A percentile compares a stretch with the other conserved stretches of the same genome.
Conservation (phyloP, 1,284 basidiomycete genomes). For the Xerocomus amazonicus region DNA sequence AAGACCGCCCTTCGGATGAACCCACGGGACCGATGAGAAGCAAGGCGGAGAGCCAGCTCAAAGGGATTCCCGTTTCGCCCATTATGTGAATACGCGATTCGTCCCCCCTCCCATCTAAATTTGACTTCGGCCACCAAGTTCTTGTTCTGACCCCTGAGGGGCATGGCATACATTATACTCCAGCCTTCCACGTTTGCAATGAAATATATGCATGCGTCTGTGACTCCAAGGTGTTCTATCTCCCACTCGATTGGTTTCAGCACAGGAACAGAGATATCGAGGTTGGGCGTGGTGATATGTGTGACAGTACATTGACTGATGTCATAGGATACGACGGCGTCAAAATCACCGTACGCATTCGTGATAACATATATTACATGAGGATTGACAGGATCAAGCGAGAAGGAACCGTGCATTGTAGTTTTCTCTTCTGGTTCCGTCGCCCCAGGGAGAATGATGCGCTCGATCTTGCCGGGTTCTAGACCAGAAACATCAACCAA, state of each 20-base stretch:
- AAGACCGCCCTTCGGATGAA: constrained; percentile 27
- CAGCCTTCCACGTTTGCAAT: constrained; percentile 38
- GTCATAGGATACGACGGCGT: constrained; percentile 33
- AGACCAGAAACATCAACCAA: constrained; percentile 33
- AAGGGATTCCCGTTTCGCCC: constrained; percentile 30
- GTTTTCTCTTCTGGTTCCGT: constrained; percentile 30
- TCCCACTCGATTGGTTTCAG: constrained; percentile 34
- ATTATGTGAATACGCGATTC: constrained; percentile 29
- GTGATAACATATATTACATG: constrained; percentile 32
- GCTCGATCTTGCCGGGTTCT: constrained; percentile 22
- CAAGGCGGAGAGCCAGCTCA: constrained; percentile 29
- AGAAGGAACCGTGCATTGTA: constrained; percentile 24
- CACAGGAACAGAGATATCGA: constrained; percentile 23
- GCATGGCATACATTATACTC: constrained; percentile 31
- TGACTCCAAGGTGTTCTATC: constrained; percentile 23
- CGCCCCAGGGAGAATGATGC: constrained; percentile 31
- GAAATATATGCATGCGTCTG: constrained; percentile 29
- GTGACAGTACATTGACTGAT: constrained; percentile 24
- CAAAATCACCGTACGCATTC: constrained; percentile 36
- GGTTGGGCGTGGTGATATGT: constrained; percentile 35
- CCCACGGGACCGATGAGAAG: constrained; percentile 29
- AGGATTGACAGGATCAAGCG: constrained; percentile 25
- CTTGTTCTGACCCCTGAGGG: constrained; percentile 27
- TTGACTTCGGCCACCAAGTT: constrained; percentile 32
- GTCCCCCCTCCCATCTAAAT: constrained; percentile 31